Evolutionary conservation across 2,329 filamentous ascomycete species (phyloP), one percentile per base, ranked within the genome.

Genomic region (Ceratocystis cacaofunesta): DNA sequence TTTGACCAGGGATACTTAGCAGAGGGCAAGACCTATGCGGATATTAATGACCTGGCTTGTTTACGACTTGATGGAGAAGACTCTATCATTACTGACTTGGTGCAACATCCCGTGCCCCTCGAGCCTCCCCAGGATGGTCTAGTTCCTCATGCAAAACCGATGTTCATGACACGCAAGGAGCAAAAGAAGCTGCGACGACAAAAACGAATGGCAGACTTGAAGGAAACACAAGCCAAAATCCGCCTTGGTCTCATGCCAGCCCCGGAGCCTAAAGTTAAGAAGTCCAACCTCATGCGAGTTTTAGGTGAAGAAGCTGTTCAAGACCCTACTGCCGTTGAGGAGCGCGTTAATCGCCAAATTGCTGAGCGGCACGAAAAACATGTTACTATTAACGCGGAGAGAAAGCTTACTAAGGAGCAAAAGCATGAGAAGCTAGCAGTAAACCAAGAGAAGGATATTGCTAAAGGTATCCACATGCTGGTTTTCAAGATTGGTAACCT

Each of bases 221-320:
- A 97, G 74, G 95, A 99, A 75, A 87, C 92, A 72, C 94, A 99
- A 76, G 92, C 92, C 46, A 97, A 99, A 78, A 94, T 97, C 68
- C 84, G 92, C 67, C 79, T 99, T 10, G 94, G 94, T 22, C 81
- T 99, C 15, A 87, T 92, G 68, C 90, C 92, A 2, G 90, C 92
- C 22, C 91, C 92, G 32, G 88, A 92, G 30, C 92, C 94, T 10
- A 99, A 97, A 76, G 90, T 99, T 70, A 97, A 96, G 77, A 95
- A 95, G 75, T 89, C 88, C 66, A 99, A 99, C 74, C 83, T 99
- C 73, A 99, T 99, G 94, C 87, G 92, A 66, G 94, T 99, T 36
- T 81, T 96, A 65, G 94, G 94, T 68, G 90, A 96, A 76, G 76
- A 74, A 75, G 82, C 82, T 19, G 92, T 99, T 70, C 95, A 96